Base-by-base conservation (phyloP, 2,329 filamentous ascomycete genomes). In the Epichloe glyceriae region DNA sequence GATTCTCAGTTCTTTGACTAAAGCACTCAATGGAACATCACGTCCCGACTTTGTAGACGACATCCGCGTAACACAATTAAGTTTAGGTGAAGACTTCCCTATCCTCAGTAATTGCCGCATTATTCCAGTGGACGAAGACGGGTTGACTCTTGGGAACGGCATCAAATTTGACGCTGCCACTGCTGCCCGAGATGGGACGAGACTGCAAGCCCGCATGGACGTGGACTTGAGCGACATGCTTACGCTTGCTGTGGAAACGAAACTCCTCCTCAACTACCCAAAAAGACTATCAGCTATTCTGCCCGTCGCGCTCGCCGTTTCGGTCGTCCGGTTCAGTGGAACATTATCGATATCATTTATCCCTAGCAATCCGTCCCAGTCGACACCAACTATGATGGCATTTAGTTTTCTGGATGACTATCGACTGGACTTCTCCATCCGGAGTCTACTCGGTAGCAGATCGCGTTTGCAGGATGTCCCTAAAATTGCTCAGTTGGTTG, bases 41-140 rank as follows among this genome's bases (percentile, higher is more conserved):
- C 85, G 93, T 50, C 93, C 93, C 0, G 86, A 90, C 57, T 98
- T 95, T 66, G 75, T 98, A 34, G 91, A 95, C 64, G 86, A 93
- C 62, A 97, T 98, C 55, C 84, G 83, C 26, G 87, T 98, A 50
- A 95, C 90, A 2, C 91, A 98, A 68, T 82, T 98, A 53, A 94
- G 85, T 47, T 73, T 98, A 4, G 93, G 93, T 33, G 93, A 98
- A 61, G 93, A 98, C 61, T 98, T 97, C 57, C 93, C 93, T 30
- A 98, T 98, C 49, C 95, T 98, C 67, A 96, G 90, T 72, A 98
- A 98, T 67, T 97, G 93, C 63, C 82, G 93, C 53, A 86, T 98
- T 50, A 96, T 96, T 54, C 88, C 90, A 2, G 87, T 96, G 0
- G 84, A 88, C 60, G 86, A 91, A 58, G 85, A 90, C 65, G 85